Evolutionary conservation across 352 stramenopile genomes (phyloP).

Genomic region (Elongisporangium undulatum): DNA sequence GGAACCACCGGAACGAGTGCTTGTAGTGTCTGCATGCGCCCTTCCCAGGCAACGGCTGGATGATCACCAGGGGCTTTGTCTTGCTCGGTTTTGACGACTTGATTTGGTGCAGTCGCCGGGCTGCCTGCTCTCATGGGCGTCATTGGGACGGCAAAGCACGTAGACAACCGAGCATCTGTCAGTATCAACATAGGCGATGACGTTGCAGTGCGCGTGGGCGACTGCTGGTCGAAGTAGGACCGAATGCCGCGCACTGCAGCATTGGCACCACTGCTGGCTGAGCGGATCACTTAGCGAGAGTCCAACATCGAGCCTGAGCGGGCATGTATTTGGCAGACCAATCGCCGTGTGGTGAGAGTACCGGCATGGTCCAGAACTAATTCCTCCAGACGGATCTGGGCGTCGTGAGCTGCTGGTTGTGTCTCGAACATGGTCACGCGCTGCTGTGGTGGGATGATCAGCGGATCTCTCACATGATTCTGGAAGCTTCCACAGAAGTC

Average conservation of each 20-base stretch:
- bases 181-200: constrained; percentile 66
- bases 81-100: constrained; percentile 20
- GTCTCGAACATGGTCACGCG: constrained; percentile 46
- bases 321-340: constrained; percentile 71
- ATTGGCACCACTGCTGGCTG: constrained; percentile 75
- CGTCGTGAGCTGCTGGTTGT: constrained; percentile 42
- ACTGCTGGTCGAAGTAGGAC: constrained; percentile 61
- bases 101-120: constrained; percentile 3
- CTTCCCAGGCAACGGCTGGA: constrained; percentile 63
- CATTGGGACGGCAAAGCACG: constrained; percentile 41
- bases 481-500: constrained; percentile 1
- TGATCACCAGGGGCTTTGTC: constrained; percentile 50
- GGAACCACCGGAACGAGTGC: constrained; percentile 78
- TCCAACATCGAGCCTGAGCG: constrained; percentile 59
- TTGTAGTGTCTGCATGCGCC: constrained; percentile 76
- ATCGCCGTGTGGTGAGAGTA: constrained; percentile 56
- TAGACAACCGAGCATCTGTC: constrained; percentile 72
- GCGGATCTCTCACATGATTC: constrained; percentile 18
- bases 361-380: constrained; percentile 77
- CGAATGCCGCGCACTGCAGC: constrained; percentile 69
- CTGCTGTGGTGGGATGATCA: constrained; percentile 40
- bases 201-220: constrained; percentile 54
- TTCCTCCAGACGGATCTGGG: constrained; percentile 53
- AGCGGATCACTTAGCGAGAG: constrained; percentile 37
- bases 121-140: constrained; percentile 3